Base-by-base conservation (phyloP, 1,284 basidiomycete species). In the Apiotrichum akiyoshidainum region DNA sequence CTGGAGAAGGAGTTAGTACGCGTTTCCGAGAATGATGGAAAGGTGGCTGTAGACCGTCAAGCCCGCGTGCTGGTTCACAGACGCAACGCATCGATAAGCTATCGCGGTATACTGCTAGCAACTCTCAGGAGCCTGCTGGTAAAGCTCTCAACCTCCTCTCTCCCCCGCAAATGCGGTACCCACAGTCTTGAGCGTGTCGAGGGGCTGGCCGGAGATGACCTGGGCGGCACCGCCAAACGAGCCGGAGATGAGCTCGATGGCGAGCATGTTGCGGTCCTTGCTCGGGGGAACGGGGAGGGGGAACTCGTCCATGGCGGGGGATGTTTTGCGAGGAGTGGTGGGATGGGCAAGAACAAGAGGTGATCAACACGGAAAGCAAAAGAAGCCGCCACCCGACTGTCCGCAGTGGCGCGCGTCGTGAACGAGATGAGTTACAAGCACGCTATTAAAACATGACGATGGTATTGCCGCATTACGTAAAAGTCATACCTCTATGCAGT, bases 131-230 rank as follows among this genome's bases (percentile, higher is more conserved):
- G 7, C n/a, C n/a, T 3, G 26, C 3, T 31, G 26, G 26, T 7
- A 3, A 7, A 31, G 26, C 26, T 31, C 26, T 7, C 26, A 31
- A 3, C 3, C 4, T 31, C 26, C 21, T 5, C 35, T 39, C 22
- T 14, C 34, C 7, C 26, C 3, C 26, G 3, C 14, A 14, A 35
- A 16, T 3, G 5, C 26, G 22, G 17, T 14, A 57, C 69, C 48
- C 33, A 76, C 75, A 9, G 79, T 79, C 80, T 93, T 94, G 42
- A 44, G 42, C 42, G 42, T 44, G n/a, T 44, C 42, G 19, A 44
- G 58, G 58, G 78, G 77, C 68, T 92, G 91, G 3, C 92, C 92
- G 39, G 91, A 86, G 11, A 95, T 80, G 31, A 96, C 92, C 62
- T 78, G 78, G 10, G 70, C 63, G 2, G 78, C 77, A 17, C 80